These are phyloP conservation scores for Daldinia caldariorum DNA, from an alignment of 495 filamentous ascomycete genomes.

Conservation along the genomic window DNA sequence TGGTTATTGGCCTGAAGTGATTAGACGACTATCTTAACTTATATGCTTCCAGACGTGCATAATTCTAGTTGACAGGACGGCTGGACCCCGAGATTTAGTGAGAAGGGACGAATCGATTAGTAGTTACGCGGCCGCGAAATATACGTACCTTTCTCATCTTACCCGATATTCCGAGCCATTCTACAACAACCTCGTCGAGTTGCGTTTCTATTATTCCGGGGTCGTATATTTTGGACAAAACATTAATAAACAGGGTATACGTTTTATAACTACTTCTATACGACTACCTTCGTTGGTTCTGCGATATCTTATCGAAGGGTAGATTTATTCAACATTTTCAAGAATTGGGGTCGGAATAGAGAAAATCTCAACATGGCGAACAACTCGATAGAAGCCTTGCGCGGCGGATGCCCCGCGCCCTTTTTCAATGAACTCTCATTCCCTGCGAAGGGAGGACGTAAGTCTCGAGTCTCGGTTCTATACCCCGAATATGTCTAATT, in stretches of 20 bases:
- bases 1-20: conserved; percentile 12
- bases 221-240: not conserved
- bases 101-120: conserved; percentile 14
- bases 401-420: conserved; percentile 47
- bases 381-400: conserved; percentile 29
- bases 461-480: conserved; percentile 46
- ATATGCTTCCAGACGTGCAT: conserved; percentile 17
- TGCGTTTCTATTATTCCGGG: not conserved
- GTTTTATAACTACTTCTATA: not conserved
- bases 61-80: conserved; percentile 11
- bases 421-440: conserved; percentile 48
- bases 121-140: conserved; percentile 1
- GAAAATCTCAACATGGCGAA: conserved; percentile 46
- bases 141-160: conserved; percentile 10
- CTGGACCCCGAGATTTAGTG: conserved; percentile 10
- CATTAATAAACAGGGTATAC: not conserved
- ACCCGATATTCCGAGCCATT: conserved; percentile 3
- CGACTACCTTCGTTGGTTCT: not conserved
- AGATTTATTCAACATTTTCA: not conserved
- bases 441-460: conserved; percentile 54
- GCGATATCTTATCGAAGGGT: not conserved
- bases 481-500: conserved; percentile 26
- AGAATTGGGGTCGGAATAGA: not conserved
- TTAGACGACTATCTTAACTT: conserved; percentile 22
- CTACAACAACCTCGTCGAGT: conserved; percentile 5